These are phyloP conservation scores for Erucastrum elatum DNA, from an alignment of 345 rosid species.

Conservation along the genomic window DNA sequence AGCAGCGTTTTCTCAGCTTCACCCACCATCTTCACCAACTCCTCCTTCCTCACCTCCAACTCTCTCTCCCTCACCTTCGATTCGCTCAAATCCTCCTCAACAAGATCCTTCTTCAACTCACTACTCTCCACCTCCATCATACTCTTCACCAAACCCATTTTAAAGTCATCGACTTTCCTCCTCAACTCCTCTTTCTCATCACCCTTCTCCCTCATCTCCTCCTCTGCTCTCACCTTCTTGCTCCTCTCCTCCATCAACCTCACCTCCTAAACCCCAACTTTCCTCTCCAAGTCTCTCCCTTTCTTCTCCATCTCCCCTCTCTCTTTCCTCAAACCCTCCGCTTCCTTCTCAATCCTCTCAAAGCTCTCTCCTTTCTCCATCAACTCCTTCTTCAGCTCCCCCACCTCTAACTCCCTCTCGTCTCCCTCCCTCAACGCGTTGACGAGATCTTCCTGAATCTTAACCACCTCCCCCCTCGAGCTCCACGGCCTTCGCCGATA, in stretches of 20 bases:
- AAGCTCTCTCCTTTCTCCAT: conserved; percentile 39
- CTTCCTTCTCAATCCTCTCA: conserved; percentile 44
- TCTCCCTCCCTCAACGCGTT: conserved; percentile 47
- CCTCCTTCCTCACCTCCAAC: conserved; percentile 38
- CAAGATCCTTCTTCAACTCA: conserved; percentile 39
- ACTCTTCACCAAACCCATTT: conserved; percentile 34
- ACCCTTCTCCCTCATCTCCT: conserved; percentile 50
- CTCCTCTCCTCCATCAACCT: conserved; percentile 55
- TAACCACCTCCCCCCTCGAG: conserved; percentile 56
- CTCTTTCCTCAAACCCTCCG: conserved; percentile 47
- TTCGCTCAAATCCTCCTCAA: conserved; percentile 36
- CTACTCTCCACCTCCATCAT: conserved; percentile 36
- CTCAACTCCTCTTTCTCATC: conserved; percentile 50
- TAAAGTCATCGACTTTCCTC: conserved; percentile 45
- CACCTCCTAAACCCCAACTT: conserved; percentile 49
- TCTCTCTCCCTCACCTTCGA: conserved; percentile 33
- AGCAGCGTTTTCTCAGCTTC: conserved; percentile 40
- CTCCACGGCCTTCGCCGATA: conserved; percentile 48
- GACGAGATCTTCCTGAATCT: conserved; percentile 63
- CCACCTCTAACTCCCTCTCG: conserved; percentile 44
- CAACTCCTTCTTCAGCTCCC: conserved; percentile 40
- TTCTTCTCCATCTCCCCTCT: conserved; percentile 52
- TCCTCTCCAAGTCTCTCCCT: conserved; percentile 54
- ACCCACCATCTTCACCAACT: conserved; percentile 43
- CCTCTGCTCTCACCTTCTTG: conserved; percentile 54